phyloP scores from a whole-genome alignment of 1,284 basidiomycete genomes.

The Cutaneotrichosporon sp. region DNA sequence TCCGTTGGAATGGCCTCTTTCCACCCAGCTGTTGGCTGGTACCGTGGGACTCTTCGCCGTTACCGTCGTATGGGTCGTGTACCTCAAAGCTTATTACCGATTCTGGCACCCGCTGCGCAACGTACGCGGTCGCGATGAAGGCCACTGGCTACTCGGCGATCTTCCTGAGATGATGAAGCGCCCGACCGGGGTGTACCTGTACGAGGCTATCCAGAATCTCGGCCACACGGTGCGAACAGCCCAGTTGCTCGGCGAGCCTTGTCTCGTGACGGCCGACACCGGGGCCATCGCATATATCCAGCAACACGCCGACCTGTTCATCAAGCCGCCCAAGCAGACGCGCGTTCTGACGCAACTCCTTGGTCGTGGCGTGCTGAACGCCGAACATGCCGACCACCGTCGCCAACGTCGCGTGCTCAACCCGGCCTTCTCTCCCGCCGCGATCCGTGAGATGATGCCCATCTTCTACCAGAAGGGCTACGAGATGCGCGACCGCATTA shows the following conservation, averaged over 20 bases:
- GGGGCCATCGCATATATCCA: conserved; percentile 60
- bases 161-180: conserved; percentile 8
- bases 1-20: too few relatives aligned
- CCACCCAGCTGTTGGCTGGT: too few relatives aligned
- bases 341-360: conserved; percentile 50
- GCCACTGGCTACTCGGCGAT: conserved; percentile 12
- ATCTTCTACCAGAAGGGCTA: conserved; percentile 60
- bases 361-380: conserved; percentile 39
- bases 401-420: conserved; percentile 52
- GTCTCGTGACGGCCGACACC: conserved; percentile 56
- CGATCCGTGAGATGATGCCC: conserved; percentile 42
- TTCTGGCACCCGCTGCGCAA: background rate
- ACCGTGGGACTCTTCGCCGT: too few relatives aligned
- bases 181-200: conserved; percentile 10
- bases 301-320: conserved; percentile 58
- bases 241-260: background rate
- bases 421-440: conserved; percentile 41
- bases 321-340: conserved; percentile 61
- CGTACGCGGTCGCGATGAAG: background rate
- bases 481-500: conserved; percentile 47
- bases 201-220: conserved; percentile 11
- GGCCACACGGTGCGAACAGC: conserved; percentile 19
- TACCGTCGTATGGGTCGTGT: too few relatives aligned
- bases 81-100: background rate
- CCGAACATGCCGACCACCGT: conserved; percentile 52